Percentiles rank a stretch among this genome's conserved stretches.
Evolutionary conservation across 805 yeast genomes (phyloP).

Genomic region (Sugiyamaella smithiae): DNA sequence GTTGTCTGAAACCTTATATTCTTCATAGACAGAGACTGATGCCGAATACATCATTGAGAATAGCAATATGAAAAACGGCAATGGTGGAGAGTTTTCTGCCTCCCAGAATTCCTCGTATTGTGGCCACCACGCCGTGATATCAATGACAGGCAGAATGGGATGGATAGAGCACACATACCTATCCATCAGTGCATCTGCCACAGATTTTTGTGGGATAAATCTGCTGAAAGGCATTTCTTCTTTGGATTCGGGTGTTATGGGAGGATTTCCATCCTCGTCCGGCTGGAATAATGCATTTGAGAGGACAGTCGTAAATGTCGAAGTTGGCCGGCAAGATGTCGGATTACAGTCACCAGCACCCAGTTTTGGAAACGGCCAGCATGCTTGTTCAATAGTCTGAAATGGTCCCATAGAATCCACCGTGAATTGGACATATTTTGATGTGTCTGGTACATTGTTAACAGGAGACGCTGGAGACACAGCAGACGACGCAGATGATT

Average conservation of each 20-base stretch:
- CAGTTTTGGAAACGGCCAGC: conserved; percentile 9
- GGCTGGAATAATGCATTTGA: conserved; percentile 6
- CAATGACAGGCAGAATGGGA: conserved; percentile 15
- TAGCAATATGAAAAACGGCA: conserved; percentile 10
- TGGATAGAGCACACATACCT: conserved; percentile 13
- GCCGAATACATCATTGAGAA: conserved; percentile 14
- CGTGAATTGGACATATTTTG: conserved; percentile 6
- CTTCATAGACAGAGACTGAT: conserved; percentile 15
- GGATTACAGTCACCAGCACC: neutral
- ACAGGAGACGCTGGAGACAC: neutral
- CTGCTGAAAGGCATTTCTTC: neutral
- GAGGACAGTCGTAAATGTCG: conserved; percentile 8
- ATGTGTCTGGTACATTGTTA: neutral
- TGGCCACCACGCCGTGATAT: conserved; percentile 1
- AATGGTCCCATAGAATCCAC: conserved; percentile 6
- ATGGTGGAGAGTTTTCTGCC: neutral
- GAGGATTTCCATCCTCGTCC: neutral
- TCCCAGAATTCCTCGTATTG: conserved; percentile 10
- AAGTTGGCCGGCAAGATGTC: conserved; percentile 7
- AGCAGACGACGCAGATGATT: neutral
- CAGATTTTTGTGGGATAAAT: conserved; percentile 9
- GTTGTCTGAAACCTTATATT: conserved; percentile 7
- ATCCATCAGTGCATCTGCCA: conserved; percentile 11
- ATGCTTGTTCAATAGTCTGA: conserved; percentile 8
- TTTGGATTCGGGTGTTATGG: neutral